phyloP scores from a whole-genome alignment of 495 filamentous ascomycete genomes.

The Hyaloscypha bicolor region DNA sequence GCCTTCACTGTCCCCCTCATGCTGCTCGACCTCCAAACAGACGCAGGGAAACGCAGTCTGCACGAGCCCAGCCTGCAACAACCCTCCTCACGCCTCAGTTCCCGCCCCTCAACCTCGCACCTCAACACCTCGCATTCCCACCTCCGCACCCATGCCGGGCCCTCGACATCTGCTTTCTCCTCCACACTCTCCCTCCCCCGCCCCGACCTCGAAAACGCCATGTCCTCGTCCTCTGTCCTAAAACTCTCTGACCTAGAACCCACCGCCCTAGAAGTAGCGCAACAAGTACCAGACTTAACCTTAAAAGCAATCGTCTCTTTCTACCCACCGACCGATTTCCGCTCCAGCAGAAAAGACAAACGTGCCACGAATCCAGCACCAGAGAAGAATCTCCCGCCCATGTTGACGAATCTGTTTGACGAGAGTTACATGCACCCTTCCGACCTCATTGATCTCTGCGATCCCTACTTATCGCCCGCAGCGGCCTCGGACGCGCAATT shows the following conservation, averaged over 20 bases:
- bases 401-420: constrained; percentile 75
- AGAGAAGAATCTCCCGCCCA: constrained; percentile 45
- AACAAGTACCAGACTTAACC: constrained; percentile 49
- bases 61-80: background rate
- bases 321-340: constrained; percentile 87
- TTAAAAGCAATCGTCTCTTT: constrained; percentile 61
- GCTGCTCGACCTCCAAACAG: constrained; percentile 44
- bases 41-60: constrained; percentile 36
- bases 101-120: background rate
- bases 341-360: constrained; percentile 71
- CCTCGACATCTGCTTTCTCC: constrained; percentile 36
- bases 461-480: constrained; percentile 66
- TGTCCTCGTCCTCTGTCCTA: constrained; percentile 7
- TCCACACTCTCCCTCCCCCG: constrained; percentile 27
- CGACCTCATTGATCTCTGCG: constrained; percentile 41
- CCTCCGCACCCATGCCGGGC: background rate
- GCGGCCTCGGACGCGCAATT: constrained; percentile 58
- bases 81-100: constrained; percentile 21
- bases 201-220: constrained; percentile 3
- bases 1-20: constrained; percentile 78
- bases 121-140: background rate
- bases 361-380: constrained; percentile 54
- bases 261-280: constrained; percentile 38
- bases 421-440: constrained; percentile 71
- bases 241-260: constrained; percentile 40